Evolutionary conservation across 371 early-diverging fungal species (phyloP), one percentile per base, ranked within the genome.

Genomic region (Rhizopus stolonifer): DNA sequence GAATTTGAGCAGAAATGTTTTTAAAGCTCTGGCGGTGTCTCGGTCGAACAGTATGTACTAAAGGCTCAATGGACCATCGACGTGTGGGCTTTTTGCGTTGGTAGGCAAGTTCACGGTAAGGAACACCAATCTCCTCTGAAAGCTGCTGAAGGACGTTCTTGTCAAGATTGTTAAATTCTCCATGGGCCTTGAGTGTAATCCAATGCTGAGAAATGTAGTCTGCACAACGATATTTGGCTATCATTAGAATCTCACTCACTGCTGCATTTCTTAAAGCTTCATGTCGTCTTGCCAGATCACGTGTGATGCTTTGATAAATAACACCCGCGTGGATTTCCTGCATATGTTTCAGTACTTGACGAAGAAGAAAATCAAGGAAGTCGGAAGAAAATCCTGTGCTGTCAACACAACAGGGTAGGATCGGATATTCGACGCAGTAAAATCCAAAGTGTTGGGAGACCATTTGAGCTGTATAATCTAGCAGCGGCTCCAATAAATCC

Each of bases 351-450:
- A 77, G 26, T 1, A 77, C 66, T 31, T 70, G 58, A 3, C 56
- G 62, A 21, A 77, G 43, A 3, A 74, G 46, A 39, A 77, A 77
- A 5, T 69, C 74, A 23, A 77, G 47, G 49, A 77, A 77, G 34
- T 77, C 78, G 10, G 67, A 66, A 1, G 78, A 77, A 36, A 63
- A 65, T 0, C 70, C 74, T 18, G 72, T 72, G 23, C 74, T 72
- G 43, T 77, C 78, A 8, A 77, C 72, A 38, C 72, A 77, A 0
- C 72, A 74, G 14, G 71, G 40, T n/a, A 77, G 46, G 46, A 74
- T 74, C 1, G 78, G 74, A 24, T 74, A 77, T 25, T 77, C 74
- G 29, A 69, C 72, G 34, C 70, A 71, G 33, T 74, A 74, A 40
- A 64, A 74, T 39, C 71, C 72, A 53, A 77, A 74, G 46, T 68